phyloP scores from a whole-genome alignment of 1,284 basidiomycete genomes.

The Puccinia sorghi region DNA sequence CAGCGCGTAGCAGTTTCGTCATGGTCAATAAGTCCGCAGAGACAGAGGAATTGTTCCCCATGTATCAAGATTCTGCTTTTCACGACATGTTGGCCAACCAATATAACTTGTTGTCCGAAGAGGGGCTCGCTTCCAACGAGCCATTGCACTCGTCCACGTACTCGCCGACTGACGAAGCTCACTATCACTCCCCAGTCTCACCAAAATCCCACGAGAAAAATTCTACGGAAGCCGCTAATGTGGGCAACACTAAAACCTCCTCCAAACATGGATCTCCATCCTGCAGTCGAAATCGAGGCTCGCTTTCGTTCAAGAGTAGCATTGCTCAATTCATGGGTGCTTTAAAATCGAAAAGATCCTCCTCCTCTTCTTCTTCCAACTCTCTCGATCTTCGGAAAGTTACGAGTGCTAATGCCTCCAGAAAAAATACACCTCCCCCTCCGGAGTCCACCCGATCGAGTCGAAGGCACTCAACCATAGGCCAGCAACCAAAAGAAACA shows the following conservation, averaged over 20 bases:
- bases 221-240: background rate
- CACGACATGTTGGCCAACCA: conserved; percentile 27
- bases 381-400: conserved; percentile 8
- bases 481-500: background rate
- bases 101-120: conserved; percentile 19
- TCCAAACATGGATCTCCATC: background rate
- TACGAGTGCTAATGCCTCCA: background rate
- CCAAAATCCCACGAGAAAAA: background rate
- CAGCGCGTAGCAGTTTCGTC: conserved; percentile 13
- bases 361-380: background rate
- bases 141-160: background rate
- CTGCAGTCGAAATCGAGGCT: background rate
- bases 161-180: conserved; percentile 13
- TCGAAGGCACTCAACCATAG: conserved; percentile 9
- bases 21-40: conserved; percentile 14
- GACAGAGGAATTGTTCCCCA: background rate
- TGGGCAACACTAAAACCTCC: background rate
- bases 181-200: conserved; percentile 6
- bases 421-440: background rate
- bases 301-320: conserved; percentile 3
- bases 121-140: background rate
- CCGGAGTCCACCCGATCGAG: background rate
- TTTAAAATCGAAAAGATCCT: conserved; percentile 8
- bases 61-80: conserved; percentile 22
- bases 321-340: conserved; percentile 13